These are phyloP conservation scores for Dendrobium huoshanense DNA, from an alignment of 106 monocot genomes.

Conservation along the genomic window DNA sequence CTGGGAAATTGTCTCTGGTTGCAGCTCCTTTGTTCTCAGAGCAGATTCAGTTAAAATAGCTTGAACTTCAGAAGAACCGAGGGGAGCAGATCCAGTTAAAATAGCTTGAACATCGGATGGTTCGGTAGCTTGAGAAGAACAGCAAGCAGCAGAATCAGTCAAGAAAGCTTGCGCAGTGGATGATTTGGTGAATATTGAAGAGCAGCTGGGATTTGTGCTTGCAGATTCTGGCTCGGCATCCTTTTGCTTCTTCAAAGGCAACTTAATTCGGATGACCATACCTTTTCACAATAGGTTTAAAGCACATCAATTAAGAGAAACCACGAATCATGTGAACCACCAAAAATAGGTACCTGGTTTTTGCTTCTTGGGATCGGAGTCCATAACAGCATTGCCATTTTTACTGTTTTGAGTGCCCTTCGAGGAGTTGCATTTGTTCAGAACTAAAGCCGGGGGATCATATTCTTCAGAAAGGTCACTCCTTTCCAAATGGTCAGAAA, in stretches of 20 bases:
- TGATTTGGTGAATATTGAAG: too few species aligned
- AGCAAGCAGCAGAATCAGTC: too few species aligned
- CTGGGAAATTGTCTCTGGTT: too few species aligned
- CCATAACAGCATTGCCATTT: constrained; percentile 33
- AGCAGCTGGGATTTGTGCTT: not conserved
- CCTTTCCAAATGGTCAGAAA: constrained; percentile 42
- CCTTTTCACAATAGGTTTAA: constrained; percentile 8
- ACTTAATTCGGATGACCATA: constrained; percentile 35
- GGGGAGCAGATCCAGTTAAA: too few species aligned
- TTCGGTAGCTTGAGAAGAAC: too few species aligned
- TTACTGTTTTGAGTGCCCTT: constrained; percentile 50
- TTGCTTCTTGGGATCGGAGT: too few species aligned
- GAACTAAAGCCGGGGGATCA: constrained; percentile 14
- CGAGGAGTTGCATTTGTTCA: constrained; percentile 29
- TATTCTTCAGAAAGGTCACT: constrained; percentile 79
- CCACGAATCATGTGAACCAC: constrained; percentile 38
- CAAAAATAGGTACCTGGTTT: constrained; percentile 10
- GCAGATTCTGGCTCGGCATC: not conserved
- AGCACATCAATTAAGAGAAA: not conserved
- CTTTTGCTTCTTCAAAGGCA: constrained; percentile 16
- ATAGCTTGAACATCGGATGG: too few species aligned
- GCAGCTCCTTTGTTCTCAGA: too few species aligned
- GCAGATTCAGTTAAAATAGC: too few species aligned
- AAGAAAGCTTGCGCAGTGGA: too few species aligned
- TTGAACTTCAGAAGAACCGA: too few species aligned